Conservation (phyloP, 2,329 filamentous ascomycete species). For the Fusarium miscanthi region DNA sequence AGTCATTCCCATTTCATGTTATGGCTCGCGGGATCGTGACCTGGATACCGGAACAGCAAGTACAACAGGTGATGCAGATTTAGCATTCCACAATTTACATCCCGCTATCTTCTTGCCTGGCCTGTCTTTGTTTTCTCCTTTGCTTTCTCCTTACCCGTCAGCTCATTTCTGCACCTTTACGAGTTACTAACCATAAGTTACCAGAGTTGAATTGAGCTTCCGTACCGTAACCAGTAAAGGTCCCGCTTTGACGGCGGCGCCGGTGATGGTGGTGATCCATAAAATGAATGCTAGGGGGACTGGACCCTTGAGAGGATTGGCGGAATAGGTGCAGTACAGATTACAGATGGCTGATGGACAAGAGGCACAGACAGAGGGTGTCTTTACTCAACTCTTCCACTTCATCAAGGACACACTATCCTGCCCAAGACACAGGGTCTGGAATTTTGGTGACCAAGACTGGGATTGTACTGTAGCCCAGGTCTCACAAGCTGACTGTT, state of each 20-base stretch:
- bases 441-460: conserved; percentile 1
- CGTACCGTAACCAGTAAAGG: conserved; percentile 23
- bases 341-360: conserved; percentile 17
- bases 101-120: conserved; percentile 14
- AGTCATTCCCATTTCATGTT: conserved; percentile 39
- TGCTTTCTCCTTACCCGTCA: conserved; percentile 23
- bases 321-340: conserved; percentile 27
- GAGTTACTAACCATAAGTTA: conserved; percentile 9
- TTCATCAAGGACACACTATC: background rate
- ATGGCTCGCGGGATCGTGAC: conserved; percentile 32
- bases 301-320: conserved; percentile 32
- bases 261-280: conserved; percentile 23
- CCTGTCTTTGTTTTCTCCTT: conserved; percentile 6
- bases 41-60: conserved; percentile 11
- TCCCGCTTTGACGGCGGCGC: conserved; percentile 23
- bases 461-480: conserved; percentile 11
- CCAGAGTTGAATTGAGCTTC: background rate
- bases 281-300: conserved; percentile 12
- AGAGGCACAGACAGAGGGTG: conserved; percentile 4
- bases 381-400: conserved; percentile 2
- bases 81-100: conserved; percentile 31
- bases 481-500: conserved; percentile 35
- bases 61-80: conserved; percentile 36
- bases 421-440: conserved; percentile 23
- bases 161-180: conserved; percentile 38